These are phyloP conservation scores for Macrophomina phaseolina DNA, from an alignment of 2,329 filamentous ascomycete genomes.

Conservation along the genomic window DNA sequence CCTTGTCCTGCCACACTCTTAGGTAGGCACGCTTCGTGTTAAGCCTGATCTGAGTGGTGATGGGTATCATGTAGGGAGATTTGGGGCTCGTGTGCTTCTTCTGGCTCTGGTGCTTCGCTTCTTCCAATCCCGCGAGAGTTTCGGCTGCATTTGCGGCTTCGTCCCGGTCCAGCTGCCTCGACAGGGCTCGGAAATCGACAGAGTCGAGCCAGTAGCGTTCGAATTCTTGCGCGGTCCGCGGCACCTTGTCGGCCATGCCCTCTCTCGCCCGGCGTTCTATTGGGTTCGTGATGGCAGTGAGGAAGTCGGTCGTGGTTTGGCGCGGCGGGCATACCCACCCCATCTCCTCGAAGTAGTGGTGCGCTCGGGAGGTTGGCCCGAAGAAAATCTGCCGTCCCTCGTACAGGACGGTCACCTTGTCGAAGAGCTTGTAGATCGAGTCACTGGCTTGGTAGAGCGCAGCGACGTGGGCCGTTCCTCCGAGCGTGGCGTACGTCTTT, in stretches of 20 bases:
- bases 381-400: conserved; percentile 81
- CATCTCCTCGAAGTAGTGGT: conserved; percentile 69
- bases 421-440: conserved; percentile 67
- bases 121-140: conserved; percentile 29
- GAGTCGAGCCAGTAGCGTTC: conserved; percentile 60
- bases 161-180: not conserved
- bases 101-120: conserved; percentile 55
- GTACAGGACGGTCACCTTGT: conserved; percentile 76
- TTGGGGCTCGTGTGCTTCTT: conserved; percentile 59
- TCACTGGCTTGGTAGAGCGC: conserved; percentile 58
- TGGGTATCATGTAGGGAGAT: conserved; percentile 63
- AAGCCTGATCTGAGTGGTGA: conserved; percentile 52
- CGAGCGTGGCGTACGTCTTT: conserved; percentile 55
- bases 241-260: conserved; percentile 52
- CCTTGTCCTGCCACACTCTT: conserved; percentile 40
- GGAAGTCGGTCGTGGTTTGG: conserved; percentile 75
- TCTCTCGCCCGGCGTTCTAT: conserved; percentile 44
- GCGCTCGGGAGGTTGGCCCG: conserved; percentile 61
- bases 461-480: conserved; percentile 60
- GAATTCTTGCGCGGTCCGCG: conserved; percentile 57
- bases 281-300: conserved; percentile 71
- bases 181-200: conserved; percentile 39
- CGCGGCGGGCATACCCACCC: conserved; percentile 71
- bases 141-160: not conserved
- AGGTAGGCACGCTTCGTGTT: conserved; percentile 41